Percentiles rank a stretch among this genome's conserved stretches.
phyloP scores from a whole-genome alignment of 1,139 yeast species.

The Hyphopichia khmerensis region DNA sequence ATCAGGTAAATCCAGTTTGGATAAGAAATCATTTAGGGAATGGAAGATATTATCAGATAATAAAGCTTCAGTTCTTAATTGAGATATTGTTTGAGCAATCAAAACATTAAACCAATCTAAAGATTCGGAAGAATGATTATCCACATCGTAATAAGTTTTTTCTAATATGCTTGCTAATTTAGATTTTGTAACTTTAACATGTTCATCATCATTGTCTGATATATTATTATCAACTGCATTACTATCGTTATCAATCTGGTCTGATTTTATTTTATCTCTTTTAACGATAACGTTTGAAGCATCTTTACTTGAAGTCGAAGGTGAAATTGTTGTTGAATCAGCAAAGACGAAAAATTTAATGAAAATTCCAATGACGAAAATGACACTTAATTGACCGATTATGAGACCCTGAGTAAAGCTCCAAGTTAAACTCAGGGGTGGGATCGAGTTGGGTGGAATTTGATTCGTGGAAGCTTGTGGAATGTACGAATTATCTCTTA shows the following conservation, averaged over 20 bases:
- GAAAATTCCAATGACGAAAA: slow-evolving; percentile 69
- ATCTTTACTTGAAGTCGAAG: slow-evolving; percentile 29
- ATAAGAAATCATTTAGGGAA: slow-evolving; percentile 59
- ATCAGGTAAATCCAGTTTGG: slow-evolving; percentile 63
- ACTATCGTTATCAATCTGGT: slow-evolving; percentile 19
- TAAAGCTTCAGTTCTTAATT: slow-evolving; percentile 82
- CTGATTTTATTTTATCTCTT: slow-evolving; percentile 23
- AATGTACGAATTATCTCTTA: slow-evolving; percentile 12
- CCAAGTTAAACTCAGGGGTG: slow-evolving; percentile 35
- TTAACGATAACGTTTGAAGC: slow-evolving; percentile 39
- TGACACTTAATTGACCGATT: slow-evolving; percentile 81
- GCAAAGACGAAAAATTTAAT: slow-evolving; percentile 88
- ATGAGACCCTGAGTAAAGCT: slow-evolving; percentile 77
- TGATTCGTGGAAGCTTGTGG: neutral
- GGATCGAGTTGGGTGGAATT: neutral
- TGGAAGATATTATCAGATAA: slow-evolving; percentile 80
- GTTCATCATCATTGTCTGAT: slow-evolving; percentile 4
- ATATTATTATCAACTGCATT: slow-evolving; percentile 15
- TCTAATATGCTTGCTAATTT: slow-evolving; percentile 59
- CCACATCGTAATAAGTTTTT: slow-evolving; percentile 89
- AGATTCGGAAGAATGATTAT: slow-evolving; percentile 83
- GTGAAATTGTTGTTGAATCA: slow-evolving; percentile 43
- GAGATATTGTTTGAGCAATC: slow-evolving; percentile 86
- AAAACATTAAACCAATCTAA: slow-evolving; percentile 96
- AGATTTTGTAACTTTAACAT: slow-evolving; percentile 9